Evolutionary conservation across 352 stramenopile genomes (phyloP).

Genomic region (Globisporangium mamillatum): DNA sequence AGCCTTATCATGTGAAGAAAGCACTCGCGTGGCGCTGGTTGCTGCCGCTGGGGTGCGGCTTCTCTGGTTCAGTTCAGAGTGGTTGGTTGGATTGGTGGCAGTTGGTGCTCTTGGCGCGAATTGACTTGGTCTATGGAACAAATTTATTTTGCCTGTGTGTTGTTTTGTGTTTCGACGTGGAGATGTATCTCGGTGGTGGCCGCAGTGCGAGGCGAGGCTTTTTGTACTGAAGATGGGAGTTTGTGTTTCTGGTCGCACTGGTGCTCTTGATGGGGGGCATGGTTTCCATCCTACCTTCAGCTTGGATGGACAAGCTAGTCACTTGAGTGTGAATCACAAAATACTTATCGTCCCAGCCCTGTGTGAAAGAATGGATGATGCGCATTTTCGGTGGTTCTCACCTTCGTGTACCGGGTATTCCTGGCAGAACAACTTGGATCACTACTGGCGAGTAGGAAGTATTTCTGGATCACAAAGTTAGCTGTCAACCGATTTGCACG

Average conservation of each 20-base stretch:
- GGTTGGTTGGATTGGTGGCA: neutral
- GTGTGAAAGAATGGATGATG: too few relatives aligned
- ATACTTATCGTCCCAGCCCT: too few relatives aligned
- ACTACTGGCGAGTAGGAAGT: neutral
- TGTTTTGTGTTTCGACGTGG: neutral
- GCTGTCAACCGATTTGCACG: neutral
- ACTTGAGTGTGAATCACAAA: too few relatives aligned
- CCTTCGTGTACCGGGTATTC: neutral
- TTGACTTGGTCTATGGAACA: conserved; percentile 18
- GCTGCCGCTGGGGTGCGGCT: too few relatives aligned
- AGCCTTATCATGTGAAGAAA: too few relatives aligned
- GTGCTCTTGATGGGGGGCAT: too few relatives aligned
- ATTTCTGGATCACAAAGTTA: neutral
- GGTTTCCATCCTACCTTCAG: too few relatives aligned
- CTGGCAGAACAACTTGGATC: neutral
- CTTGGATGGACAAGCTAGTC: too few relatives aligned
- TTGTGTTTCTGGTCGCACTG: too few relatives aligned
- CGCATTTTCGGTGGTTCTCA: neutral
- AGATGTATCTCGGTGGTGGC: neutral
- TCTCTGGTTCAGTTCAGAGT: neutral
- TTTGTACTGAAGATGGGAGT: too few relatives aligned
- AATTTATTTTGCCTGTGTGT: conserved; percentile 13
- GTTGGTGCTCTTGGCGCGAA: neutral
- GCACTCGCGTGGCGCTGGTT: too few relatives aligned
- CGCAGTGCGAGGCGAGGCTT: neutral